phyloP scores from a whole-genome alignment of 306 rosid genomes.

The Vachellia collinsii region DNA sequence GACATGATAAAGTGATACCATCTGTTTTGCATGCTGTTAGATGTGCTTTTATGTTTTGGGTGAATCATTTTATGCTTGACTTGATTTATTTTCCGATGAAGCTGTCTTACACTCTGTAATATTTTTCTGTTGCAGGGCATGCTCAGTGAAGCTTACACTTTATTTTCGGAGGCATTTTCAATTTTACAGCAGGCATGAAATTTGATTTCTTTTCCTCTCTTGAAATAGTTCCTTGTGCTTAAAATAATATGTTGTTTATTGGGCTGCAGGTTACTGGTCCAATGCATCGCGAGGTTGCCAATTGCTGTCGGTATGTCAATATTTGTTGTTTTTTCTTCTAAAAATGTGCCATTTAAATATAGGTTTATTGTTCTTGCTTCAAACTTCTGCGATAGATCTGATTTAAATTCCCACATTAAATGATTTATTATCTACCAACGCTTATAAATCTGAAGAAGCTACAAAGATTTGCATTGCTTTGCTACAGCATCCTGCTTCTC shows the following conservation, averaged over 20 bases:
- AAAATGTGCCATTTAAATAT: conserved; percentile 15
- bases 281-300: conserved; percentile 99
- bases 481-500: background rate
- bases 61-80: conserved; percentile 15
- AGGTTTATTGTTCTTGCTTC: conserved; percentile 8
- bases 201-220: conserved; percentile 24
- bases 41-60: conserved; percentile 4
- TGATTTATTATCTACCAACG: background rate
- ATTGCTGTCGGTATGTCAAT: conserved; percentile 84
- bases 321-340: conserved; percentile 14
- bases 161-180: conserved; percentile 95
- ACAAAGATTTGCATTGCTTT: conserved; percentile 6
- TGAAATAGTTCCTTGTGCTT: conserved; percentile 31
- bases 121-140: conserved; percentile 70
- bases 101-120: background rate
- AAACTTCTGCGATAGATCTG: conserved; percentile 21
- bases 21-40: background rate
- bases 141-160: conserved; percentile 96
- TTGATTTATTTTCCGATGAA: background rate
- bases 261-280: conserved; percentile 91
- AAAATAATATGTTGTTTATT: conserved; percentile 25
- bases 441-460: conserved; percentile 13
- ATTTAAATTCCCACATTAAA: background rate
- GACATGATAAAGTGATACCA: background rate
- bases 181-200: conserved; percentile 88